Evolutionary conservation across 75 land plant genomes (phyloP).

Genomic region (Picea glauca): DNA sequence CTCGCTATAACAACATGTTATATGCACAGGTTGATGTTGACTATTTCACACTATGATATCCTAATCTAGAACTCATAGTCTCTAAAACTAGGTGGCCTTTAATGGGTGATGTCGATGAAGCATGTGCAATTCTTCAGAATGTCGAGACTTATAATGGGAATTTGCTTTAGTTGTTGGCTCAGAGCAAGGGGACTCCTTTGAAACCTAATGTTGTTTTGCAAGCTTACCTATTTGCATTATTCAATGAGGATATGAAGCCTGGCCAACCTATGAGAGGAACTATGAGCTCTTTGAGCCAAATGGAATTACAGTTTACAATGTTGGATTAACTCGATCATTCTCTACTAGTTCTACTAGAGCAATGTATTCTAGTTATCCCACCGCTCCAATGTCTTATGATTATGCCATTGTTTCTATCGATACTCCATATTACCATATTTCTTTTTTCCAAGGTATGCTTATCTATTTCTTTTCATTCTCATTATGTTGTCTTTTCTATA

Average conservation of each 20-base stretch:
- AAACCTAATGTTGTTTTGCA: slow-evolving; percentile 37
- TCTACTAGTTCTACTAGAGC: background rate
- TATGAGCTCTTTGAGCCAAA: slow-evolving; percentile 57
- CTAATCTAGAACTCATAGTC: slow-evolving; percentile 46
- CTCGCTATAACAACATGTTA: slow-evolving; percentile 61
- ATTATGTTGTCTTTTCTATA: background rate
- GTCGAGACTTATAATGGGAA: slow-evolving; percentile 45
- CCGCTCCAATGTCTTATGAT: background rate
- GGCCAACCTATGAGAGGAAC: slow-evolving; percentile 55
- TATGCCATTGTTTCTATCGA: background rate
- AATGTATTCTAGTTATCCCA: background rate
- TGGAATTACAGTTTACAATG: slow-evolving; percentile 24
- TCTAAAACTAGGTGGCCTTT: slow-evolving; percentile 93
- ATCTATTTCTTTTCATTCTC: background rate
- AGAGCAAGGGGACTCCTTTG: slow-evolving; percentile 47
- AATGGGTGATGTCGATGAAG: slow-evolving; percentile 18
- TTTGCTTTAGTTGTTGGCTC: slow-evolving; percentile 26
- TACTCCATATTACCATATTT: background rate
- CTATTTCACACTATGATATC: slow-evolving; percentile 50
- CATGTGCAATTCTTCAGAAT: slow-evolving; percentile 24
- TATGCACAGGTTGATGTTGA: slow-evolving; percentile 72
- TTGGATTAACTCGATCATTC: background rate
- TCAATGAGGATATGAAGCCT: slow-evolving; percentile 69
- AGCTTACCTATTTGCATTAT: slow-evolving; percentile 62
- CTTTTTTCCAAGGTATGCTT: background rate